Base-by-base conservation (phyloP, 2,329 filamentous ascomycete species). In the Fusarium sp. region DNA sequence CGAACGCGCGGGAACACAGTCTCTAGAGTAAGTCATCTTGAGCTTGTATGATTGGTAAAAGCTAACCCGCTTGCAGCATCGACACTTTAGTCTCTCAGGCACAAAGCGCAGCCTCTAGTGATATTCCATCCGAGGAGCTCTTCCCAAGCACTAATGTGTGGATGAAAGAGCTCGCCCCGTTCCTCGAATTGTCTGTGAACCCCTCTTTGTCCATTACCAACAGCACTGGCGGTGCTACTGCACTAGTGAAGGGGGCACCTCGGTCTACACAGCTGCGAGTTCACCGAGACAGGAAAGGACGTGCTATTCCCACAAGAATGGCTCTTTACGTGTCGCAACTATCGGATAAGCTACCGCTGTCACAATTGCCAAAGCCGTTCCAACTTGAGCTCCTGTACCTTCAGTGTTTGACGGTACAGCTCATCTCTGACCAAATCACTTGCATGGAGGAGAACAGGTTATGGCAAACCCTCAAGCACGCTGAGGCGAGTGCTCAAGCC, bases 241-340 rank as follows among this genome's bases (percentile, higher is more conserved):
- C 91, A 68, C 80, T 97, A 4, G 83, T 91, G 1, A 76, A 80
- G 12, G 68, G 73, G 6, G 56, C 75, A 0, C 55, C 74, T 28
- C 69, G 62, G 45, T 64, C 67, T n/a, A n/a, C 65, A 9, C 51
- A 59, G 73, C 44, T 79, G 26, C 65, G 77, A 6, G 67, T 85
- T 16, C 75, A 81, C 33, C 84, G 90, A 42, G 94, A 97, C 75
- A 82, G 85, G 6, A 86, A 87, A 67, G 92, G 92, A 0, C 87
- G 89, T 33, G 93, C 93, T 3, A 83, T 92, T 55, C 88, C 93
- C 1, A 87, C 92, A 15, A 86, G 95, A 57, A 92, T 97, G 81
- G 88, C 91, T 1, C 83, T 91, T 49, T 97, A 94, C 76, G 86
- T 88, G 0, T 82, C 84, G 8, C 85, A 84, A 49, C 76, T 96